Base-by-base conservation (phyloP, 2,329 filamentous ascomycete species). In the Hypocrella siamensis region DNA sequence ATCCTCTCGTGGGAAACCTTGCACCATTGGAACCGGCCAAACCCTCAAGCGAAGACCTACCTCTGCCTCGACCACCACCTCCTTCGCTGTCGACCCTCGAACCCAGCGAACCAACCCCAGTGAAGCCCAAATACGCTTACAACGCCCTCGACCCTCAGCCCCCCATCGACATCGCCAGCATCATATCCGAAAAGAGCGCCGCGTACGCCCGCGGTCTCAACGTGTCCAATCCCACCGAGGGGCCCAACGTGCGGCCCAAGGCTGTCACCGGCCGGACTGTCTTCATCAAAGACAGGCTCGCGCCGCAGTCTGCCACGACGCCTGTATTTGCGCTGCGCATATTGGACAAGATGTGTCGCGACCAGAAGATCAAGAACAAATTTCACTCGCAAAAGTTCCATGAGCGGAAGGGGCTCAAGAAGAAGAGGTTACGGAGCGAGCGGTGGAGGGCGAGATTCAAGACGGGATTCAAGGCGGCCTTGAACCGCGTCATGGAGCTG, bases 391-490 rank as follows among this genome's bases (percentile, higher is more conserved):
- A 90, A 56, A 61, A 63, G 40, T 82, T 73, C 45, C 78, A 92
- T 53, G 82, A 90, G 62, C 60, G 83, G 29, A 67, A 67, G 0
- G 83, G 82, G 3, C 46, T 83, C 46, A 84, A 80, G 67, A 67
- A 76, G 54, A 92, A 90, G 71, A 68, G 82, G 45, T 54, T 84
- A 42, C 62, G 60, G 51, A 75, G 70, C 37, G 62, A 77, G 61
- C 63, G 81, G 38, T 85, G 79, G 77, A 65, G 70, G 50, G 57
- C 42, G 40, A 67, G 71, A 37, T 90, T 88, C 56, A 75, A 70
- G 61, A 51, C 52, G 19, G 77, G 75, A 4, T 86, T 90, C 55
- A 65, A 61, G 51, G 65, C 66, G 5, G 70, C 73, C 9, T 67
- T 82, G 6, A 49, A 45, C 26, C 63, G 80, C 41, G 80, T 84